Evolutionary conservation across 1,284 basidiomycete genomes (phyloP), one percentile per base, ranked within the genome.

Genomic region (Irpex sp.): DNA sequence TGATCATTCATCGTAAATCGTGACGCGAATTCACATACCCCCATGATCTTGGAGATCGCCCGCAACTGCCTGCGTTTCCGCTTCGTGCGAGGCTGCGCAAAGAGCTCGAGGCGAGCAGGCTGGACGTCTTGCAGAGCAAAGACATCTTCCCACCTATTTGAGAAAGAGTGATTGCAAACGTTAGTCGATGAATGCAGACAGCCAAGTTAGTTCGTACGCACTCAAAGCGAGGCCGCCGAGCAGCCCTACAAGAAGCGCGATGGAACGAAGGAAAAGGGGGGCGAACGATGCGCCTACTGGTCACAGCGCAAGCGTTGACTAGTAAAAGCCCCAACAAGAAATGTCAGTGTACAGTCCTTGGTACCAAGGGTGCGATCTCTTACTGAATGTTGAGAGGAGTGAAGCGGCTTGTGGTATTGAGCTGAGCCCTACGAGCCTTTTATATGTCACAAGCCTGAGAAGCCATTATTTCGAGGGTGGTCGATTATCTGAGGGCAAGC

Each of bases 241-340:
- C 75, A 76, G 71, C 75, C 76, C 75, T 75, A 77, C 75, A 77
- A 75, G 75, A 77, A 77, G 75, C 75, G 66, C 49, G 71, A 77
- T 77, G 75, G 75, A 76, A 76, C 70, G 74, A 68, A 67, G 68
- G 66, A 69, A 68, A 65, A 58, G 68, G 71, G 68, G 72, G 73
- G 71, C 69, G 73, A 73, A 65, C 31, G 31, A 71, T 71, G 62
- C 64, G 39, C 56, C 61, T 60, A 58, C 59, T 57, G 58, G 66
- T 66, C 62, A 37, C 43, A n/a, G 39, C 54, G 54, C 54, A 56
- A 37, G 26, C 8, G 19, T 21, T 11, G 11, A 11, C 49, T 50
- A 50, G 11, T 11, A 11, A 50, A 50, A n/a, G 4, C 17, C 17
- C 15, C 13, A 50, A 17, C 19, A 50, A 21, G 4, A 26, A 60